Base-by-base conservation (phyloP, 176 grass and related monocot genomes). In the Musa beccarii region DNA sequence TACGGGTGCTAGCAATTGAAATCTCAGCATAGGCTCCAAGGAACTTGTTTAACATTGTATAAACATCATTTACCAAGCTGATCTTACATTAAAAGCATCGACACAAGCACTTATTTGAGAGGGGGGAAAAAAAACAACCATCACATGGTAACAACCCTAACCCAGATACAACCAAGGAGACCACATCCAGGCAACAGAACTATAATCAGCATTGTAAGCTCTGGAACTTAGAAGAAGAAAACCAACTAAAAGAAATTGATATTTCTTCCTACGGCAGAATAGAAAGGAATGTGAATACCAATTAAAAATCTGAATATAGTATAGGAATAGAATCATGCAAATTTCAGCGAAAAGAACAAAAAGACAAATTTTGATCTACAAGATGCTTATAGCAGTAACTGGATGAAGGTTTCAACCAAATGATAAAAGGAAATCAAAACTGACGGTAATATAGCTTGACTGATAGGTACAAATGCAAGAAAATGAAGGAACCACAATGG, bases 401-500 rank as follows among this genome's bases (percentile, higher is more conserved):
- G 1, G 17, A n/a, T 20, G 17, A 49, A 68, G 21, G 34, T 8
- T 61, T 16, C 10, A 12, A 49, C 17, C 14, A 12, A 34, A 70
- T 43, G 17, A 12, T 9, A 51, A 51, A n/a, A 43, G 68, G 68
- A 70, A 70, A 20, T 70, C 16, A 68, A 26, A 34, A 68, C 51
- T 70, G 20, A 70, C 4, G 43, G 7, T n/a, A 25, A 68, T 51
- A 51, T 61, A 61, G 52, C 19, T 70, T 49, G 13, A 51, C 50
- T 70, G 43, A 51, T 70, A 70, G 68, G 17, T 70, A 49, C 19
- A 70, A 70, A 51, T 20, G 16, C 10, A 70, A 70, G 34, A 70
- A 70, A 70, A 34, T 70, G 43, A 19, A 70, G 68, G 68, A 51
- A 70, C 8, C 51, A 49, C 20, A 70, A 70, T 34, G 68, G 34